Conservation (phyloP, 2,329 filamentous ascomycete genomes). For the Alternaria consortialis region DNA sequence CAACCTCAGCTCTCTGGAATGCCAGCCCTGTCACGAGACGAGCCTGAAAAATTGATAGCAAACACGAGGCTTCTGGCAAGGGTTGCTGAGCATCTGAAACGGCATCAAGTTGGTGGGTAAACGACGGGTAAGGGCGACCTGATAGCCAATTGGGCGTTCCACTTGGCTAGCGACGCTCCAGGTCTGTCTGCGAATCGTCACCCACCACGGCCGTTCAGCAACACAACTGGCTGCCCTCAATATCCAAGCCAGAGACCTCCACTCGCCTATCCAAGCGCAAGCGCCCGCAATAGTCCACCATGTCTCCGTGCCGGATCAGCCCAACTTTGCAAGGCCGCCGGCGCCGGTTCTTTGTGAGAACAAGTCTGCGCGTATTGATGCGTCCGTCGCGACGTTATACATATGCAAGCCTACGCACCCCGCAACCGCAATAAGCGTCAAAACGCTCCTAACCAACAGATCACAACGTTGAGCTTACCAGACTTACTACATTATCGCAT, state of each 20-base stretch:
- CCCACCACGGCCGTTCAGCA: constrained; percentile 39
- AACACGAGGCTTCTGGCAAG: constrained; percentile 23
- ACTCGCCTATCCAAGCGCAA: constrained; percentile 48
- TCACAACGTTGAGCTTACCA: constrained; percentile 21
- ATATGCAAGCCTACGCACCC: constrained; percentile 43
- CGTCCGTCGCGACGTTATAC: constrained; percentile 42
- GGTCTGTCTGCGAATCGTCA: constrained; percentile 48
- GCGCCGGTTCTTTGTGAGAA: constrained; percentile 28
- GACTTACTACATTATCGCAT: constrained; percentile 20
- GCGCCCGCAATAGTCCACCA: constrained; percentile 46
- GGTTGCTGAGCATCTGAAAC: constrained; percentile 34
- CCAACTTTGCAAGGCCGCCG: constrained; percentile 37
- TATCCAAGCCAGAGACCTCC: constrained; percentile 36
- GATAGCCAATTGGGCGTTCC: constrained; percentile 39
- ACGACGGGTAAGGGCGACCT: constrained; percentile 31
- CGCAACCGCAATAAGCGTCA: constrained; percentile 35
- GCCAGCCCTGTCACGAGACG: constrained; percentile 29
- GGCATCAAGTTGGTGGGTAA: constrained; percentile 40
- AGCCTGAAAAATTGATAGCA: constrained; percentile 21
- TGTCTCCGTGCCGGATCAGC: constrained; percentile 39
- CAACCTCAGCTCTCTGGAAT: constrained; percentile 36
- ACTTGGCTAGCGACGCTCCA: constrained; percentile 38
- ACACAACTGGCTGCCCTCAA: constrained; percentile 44
- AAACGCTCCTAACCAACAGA: constrained; percentile 42
- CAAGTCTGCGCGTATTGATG: constrained; percentile 35